Conservation (phyloP, 2,329 filamentous ascomycete species). For the Diaporthe ampelina region DNA sequence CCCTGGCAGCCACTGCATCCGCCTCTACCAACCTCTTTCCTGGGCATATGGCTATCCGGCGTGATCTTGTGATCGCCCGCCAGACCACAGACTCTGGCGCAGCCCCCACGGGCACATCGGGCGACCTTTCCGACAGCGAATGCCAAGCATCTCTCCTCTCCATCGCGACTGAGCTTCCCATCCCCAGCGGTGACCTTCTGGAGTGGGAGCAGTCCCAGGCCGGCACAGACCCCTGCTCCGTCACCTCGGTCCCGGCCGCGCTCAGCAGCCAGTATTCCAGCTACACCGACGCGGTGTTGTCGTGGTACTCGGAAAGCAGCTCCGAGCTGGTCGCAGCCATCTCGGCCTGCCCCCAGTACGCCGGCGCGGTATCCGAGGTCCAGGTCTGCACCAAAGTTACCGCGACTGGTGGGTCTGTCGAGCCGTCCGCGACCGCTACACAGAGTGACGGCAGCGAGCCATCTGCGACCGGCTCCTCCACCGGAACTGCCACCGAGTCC, state of each 20-base stretch:
- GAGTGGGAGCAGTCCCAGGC: constrained; percentile 42
- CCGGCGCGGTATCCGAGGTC: constrained; percentile 37
- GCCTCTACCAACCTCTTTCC: constrained; percentile 43
- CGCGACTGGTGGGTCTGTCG: neutral
- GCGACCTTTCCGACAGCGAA: constrained; percentile 27
- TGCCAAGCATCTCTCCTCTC: constrained; percentile 44
- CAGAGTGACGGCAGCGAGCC: constrained; percentile 24
- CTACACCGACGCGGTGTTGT: constrained; percentile 44
- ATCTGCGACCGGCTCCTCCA: constrained; percentile 21
- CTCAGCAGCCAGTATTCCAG: constrained; percentile 42
- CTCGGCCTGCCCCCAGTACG: constrained; percentile 46
- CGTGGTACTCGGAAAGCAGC: constrained; percentile 46
- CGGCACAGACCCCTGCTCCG: constrained; percentile 46
- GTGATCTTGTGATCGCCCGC: constrained; percentile 44
- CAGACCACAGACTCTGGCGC: constrained; percentile 46
- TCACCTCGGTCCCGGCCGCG: constrained; percentile 44
- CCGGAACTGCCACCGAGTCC: constrained; percentile 16
- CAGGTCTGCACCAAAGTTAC: constrained; percentile 10
- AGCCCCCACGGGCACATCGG: constrained; percentile 5
- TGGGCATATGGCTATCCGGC: constrained; percentile 39
- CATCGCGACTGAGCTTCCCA: constrained; percentile 45
- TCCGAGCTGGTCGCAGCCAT: constrained; percentile 44
- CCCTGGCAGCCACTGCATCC: constrained; percentile 45
- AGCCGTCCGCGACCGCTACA: constrained; percentile 9
- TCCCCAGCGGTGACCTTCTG: constrained; percentile 43